Base-by-base conservation (phyloP, 345 rosid genomes). In the Eucalyptus pauciflora region DNA sequence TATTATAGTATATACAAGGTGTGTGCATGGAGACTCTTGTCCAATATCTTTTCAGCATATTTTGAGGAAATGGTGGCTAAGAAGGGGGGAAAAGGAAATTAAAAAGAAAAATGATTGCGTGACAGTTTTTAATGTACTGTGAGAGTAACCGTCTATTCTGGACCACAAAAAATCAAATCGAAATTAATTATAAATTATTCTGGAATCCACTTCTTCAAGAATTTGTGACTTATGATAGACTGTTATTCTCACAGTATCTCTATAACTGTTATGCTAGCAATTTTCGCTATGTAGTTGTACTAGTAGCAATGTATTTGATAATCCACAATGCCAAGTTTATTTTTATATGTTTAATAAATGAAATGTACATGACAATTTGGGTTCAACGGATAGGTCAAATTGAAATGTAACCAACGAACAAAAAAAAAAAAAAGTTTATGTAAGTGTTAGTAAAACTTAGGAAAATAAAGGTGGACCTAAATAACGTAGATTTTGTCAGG, bases 181-280 rank as follows among this genome's bases (percentile, higher is more conserved):
- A 3, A 52, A 52, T 20, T 52, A 52, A 52, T 7, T 20, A 20
- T 8, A 52, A 52, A 20, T 52, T 52, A 52, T 52, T 52, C 1
- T 3, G 0, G 8, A 0, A 52, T 0, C 2, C 5, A 52, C 10
- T 18, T 52, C 2, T 18, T 52, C 0, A 52, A 52, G 1, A 52
- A 52, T 52, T 52, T 52, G 20, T 20, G 7, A 52, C 58, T 52
- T 0, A 52, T 52, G 3, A 18, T 52, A 52, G 10, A 52, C 0
- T 8, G 5, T 52, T 18, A 52, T 52, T 52, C 10, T 52, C 10
- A 52, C 1, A 3, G 1, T 41, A 41, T 4, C 41, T 41, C 41
- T 41, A 41, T 41, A 5, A 41, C 5, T 41, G 41, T 18, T 4
- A 52, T 52, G 58, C 58, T 52, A 52, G 58, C 58, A 52, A 52